Conservation (phyloP, 169 alveolate genomes). For the Toxoplasma gondii region DNA sequence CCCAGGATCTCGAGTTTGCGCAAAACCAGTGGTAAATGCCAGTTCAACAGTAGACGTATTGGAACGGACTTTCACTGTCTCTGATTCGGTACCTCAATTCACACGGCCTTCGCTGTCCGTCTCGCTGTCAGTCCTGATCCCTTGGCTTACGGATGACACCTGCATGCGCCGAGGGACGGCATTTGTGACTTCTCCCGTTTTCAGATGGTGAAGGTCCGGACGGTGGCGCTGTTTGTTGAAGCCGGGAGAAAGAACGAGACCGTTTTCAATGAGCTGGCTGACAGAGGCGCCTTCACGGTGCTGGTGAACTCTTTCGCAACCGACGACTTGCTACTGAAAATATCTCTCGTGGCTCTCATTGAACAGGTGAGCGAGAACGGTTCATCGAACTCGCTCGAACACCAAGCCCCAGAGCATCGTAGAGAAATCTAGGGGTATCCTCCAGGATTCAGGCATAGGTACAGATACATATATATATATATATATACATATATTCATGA, state of each 20-base stretch:
- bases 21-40: too few relatives aligned
- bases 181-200: too few relatives aligned
- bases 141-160: too few relatives aligned
- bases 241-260: background rate
- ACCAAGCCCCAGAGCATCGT: background rate
- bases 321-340: slow-evolving; percentile 22
- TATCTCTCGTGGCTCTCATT: background rate
- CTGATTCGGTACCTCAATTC: too few relatives aligned
- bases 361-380: background rate
- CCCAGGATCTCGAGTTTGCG: too few relatives aligned
- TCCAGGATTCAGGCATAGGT: background rate
- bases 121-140: too few relatives aligned
- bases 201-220: background rate
- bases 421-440: background rate
- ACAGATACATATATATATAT: background rate
- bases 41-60: too few relatives aligned
- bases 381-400: background rate
- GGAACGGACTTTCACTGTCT: too few relatives aligned
- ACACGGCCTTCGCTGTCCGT: too few relatives aligned
- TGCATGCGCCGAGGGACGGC: too few relatives aligned
- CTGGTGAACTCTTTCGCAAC: background rate
- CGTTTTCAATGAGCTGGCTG: background rate
- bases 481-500: too few relatives aligned
- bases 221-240: slow-evolving; percentile 26
- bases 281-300: background rate